Evolutionary conservation across 2,329 filamentous ascomycete species (phyloP).

Genomic region (Pseudodiploospora longispora): DNA sequence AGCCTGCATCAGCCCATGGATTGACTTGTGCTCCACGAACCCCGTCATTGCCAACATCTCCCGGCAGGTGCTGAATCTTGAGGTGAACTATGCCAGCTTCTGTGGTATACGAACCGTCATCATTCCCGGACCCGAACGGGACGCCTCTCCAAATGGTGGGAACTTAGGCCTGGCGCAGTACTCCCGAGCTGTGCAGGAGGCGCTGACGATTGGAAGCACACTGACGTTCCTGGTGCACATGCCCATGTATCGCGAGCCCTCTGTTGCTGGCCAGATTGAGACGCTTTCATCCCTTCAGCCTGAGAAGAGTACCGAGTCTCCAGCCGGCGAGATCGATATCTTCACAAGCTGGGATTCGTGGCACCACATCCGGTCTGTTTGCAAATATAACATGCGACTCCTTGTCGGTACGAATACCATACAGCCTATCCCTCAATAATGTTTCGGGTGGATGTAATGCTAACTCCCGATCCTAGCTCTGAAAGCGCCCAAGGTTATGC

Average conservation of each 20-base stretch:
- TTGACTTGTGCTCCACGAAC: constrained; percentile 77
- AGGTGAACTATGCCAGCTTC: constrained; percentile 92
- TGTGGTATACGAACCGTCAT: constrained; percentile 81
- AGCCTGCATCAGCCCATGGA: constrained; percentile 81
- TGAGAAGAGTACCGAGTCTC: constrained; percentile 22
- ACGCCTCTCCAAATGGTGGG: constrained; percentile 44
- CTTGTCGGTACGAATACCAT: constrained; percentile 58
- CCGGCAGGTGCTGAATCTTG: constrained; percentile 79
- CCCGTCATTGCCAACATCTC: constrained; percentile 80
- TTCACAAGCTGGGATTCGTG: constrained; percentile 89
- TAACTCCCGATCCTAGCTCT: constrained; percentile 33
- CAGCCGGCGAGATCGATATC: constrained; percentile 50
- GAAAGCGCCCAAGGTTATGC: constrained; percentile 49
- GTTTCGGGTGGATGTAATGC: background rate
- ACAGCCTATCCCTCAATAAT: no score
- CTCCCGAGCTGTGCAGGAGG: constrained; percentile 75
- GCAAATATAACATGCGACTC: constrained; percentile 75
- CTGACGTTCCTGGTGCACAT: constrained; percentile 74
- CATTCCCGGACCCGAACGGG: constrained; percentile 66
- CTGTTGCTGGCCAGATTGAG: constrained; percentile 43
- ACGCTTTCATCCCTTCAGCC: constrained; percentile 40
- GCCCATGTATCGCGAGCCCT: constrained; percentile 71
- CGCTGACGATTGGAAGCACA: constrained; percentile 64
- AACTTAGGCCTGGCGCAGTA: constrained; percentile 61
- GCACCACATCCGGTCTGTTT: constrained; percentile 78